Evolutionary conservation across 176 grass and related monocot species (phyloP).

Genomic region (Oryza punctata): DNA sequence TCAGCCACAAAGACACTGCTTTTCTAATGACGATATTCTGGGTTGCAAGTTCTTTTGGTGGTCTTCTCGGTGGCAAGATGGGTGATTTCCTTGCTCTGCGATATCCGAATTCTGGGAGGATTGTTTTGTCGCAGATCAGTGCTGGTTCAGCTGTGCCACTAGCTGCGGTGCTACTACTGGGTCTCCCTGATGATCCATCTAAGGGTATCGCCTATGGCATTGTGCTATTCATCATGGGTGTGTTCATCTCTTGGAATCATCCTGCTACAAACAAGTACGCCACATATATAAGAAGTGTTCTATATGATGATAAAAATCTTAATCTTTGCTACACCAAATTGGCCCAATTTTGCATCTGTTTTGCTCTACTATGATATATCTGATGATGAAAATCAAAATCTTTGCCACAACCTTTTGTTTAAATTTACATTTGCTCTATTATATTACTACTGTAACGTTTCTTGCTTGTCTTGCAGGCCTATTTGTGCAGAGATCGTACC

Average conservation of each 20-base stretch:
- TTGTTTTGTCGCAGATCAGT: slow-evolving; percentile 73
- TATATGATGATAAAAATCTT: background rate
- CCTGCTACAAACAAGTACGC: slow-evolving; percentile 72
- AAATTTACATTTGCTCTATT: too few species aligned
- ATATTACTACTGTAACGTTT: background rate
- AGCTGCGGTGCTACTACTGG: slow-evolving; percentile 55
- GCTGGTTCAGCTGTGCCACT: slow-evolving; percentile 56
- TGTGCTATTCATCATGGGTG: slow-evolving; percentile 60
- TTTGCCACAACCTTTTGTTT: too few species aligned
- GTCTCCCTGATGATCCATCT: slow-evolving; percentile 56
- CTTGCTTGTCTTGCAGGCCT: slow-evolving; percentile 55
- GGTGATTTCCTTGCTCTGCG: slow-evolving; percentile 54
- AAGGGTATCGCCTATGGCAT: slow-evolving; percentile 45
- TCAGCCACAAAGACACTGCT: slow-evolving; percentile 55
- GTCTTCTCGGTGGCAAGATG: slow-evolving; percentile 56
- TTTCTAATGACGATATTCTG: slow-evolving; percentile 55
- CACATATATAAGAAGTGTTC: background rate
- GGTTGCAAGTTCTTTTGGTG: slow-evolving; percentile 56
- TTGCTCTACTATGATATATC: background rate
- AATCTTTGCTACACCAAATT: background rate
- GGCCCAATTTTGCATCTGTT: background rate
- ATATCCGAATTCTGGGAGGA: slow-evolving; percentile 58
- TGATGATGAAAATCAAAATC: too few species aligned
- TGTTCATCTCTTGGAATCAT: slow-evolving; percentile 69
- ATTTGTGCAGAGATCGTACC: slow-evolving; percentile 96